These are phyloP conservation scores for Lentinula lateritia DNA, from an alignment of 768 basidiomycete genomes.

Conservation along the genomic window DNA sequence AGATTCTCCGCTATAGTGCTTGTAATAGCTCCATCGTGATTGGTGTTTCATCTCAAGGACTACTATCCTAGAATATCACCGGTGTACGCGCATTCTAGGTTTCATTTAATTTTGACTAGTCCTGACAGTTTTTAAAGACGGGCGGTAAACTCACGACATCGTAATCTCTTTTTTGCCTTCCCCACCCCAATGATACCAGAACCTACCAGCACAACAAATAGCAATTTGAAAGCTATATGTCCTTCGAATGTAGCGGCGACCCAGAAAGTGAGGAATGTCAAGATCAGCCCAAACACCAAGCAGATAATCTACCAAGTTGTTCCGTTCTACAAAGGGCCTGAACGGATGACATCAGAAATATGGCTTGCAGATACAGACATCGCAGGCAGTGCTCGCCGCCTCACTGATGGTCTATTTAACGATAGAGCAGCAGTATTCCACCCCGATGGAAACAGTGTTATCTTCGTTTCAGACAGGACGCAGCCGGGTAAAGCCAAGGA, in stretches of 20 bases:
- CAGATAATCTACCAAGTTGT: constrained; percentile 26
- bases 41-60: not conserved
- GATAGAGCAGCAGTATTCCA: constrained; percentile 26
- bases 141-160: not conserved
- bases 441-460: constrained; percentile 21
- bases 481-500: constrained; percentile 20
- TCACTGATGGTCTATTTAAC: constrained; percentile 22
- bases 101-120: not conserved
- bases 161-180: not conserved
- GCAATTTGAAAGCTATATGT: not conserved
- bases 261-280: constrained; percentile 27
- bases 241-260: constrained; percentile 22
- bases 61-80: not conserved
- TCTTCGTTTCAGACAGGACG: constrained; percentile 26
- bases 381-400: constrained; percentile 19
- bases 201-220: not conserved
- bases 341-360: constrained; percentile 18
- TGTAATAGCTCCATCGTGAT: not conserved
- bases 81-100: not conserved
- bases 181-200: not conserved
- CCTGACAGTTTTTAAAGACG: not conserved
- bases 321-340: constrained; percentile 21
- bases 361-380: constrained; percentile 25
- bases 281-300: constrained; percentile 25
- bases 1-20: too few relatives aligned